Evolutionary conservation across 2,329 filamentous ascomycete species (phyloP).

Genomic region (Trichoderma gracile): DNA sequence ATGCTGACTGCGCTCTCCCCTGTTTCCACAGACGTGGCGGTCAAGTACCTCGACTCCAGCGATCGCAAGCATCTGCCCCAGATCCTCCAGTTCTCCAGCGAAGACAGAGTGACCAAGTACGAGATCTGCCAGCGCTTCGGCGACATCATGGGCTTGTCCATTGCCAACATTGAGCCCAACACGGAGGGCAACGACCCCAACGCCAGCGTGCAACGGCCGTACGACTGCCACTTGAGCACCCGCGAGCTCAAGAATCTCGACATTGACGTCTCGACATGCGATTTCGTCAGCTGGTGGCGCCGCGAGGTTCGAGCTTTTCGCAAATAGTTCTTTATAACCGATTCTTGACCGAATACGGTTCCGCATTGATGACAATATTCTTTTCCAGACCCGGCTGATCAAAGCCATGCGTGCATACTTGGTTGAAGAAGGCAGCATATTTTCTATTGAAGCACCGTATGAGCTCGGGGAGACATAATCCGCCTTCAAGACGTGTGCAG

Average conservation of each 20-base stretch:
- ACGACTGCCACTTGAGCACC: constrained; percentile 85
- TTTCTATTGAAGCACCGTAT: neutral
- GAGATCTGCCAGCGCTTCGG: constrained; percentile 79
- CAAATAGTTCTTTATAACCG: constrained; percentile 41
- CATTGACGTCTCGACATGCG: constrained; percentile 70
- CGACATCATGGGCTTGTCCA: constrained; percentile 74
- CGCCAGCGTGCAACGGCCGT: constrained; percentile 74
- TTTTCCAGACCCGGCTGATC: neutral
- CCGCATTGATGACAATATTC: neutral
- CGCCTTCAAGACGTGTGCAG: neutral
- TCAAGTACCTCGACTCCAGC: constrained; percentile 61
- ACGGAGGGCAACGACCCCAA: constrained; percentile 71
- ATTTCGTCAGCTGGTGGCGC: constrained; percentile 82
- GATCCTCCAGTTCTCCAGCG: constrained; percentile 82
- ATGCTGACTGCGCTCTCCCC: constrained; percentile 5
- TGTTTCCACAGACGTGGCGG: constrained; percentile 60
- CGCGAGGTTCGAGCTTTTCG: constrained; percentile 61
- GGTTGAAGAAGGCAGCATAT: neutral
- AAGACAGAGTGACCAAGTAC: constrained; percentile 86
- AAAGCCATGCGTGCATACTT: neutral
- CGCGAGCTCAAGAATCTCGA: constrained; percentile 69
- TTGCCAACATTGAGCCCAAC: constrained; percentile 68
- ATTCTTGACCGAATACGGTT: neutral
- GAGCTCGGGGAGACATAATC: neutral
- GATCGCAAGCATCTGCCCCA: constrained; percentile 59